Conservation (phyloP, 352 stramenopile genomes). For the Phytophthora citrophthora region DNA sequence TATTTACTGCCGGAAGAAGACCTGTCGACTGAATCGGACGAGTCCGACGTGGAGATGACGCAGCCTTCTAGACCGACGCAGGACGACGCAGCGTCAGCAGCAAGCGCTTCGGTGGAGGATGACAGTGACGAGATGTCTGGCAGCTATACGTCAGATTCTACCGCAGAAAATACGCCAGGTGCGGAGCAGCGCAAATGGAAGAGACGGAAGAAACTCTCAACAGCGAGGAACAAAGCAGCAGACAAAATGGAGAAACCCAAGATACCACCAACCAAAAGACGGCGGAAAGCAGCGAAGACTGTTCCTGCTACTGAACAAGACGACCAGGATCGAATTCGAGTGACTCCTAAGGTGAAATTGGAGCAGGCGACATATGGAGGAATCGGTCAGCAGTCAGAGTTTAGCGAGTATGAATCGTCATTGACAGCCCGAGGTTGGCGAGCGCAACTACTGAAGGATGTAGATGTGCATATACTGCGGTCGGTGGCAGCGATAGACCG, state of each 20-base stretch:
- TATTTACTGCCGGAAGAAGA: conserved; percentile 36
- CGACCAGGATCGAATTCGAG: conserved; percentile 15
- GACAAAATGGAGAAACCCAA: conserved; percentile 8
- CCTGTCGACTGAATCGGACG: conserved; percentile 14
- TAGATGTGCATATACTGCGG: conserved; percentile 40
- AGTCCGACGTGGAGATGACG: conserved; percentile 25
- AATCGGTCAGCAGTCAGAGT: conserved; percentile 28
- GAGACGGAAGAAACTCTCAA: conserved; percentile 43
- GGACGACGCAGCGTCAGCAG: neutral
- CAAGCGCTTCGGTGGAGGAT: conserved; percentile 5
- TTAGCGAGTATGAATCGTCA: conserved; percentile 33
- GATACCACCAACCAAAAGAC: conserved; percentile 2
- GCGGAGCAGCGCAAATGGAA: conserved; percentile 39
- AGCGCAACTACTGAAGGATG: conserved; percentile 34
- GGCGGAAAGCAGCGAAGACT: conserved; percentile 6
- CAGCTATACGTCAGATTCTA: conserved; percentile 2
- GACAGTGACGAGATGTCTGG: conserved; percentile 8
- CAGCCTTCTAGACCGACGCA: conserved; percentile 6
- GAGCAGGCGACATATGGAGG: conserved; percentile 11
- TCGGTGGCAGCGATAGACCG: conserved; percentile 27
- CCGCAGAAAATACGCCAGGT: neutral
- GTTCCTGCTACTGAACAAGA: conserved; percentile 6
- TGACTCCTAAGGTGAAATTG: conserved; percentile 18
- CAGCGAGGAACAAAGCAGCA: conserved; percentile 13
- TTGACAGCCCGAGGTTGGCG: conserved; percentile 34